Conservation (phyloP, 441 rosid genomes). For the Geranium incanum region DNA sequence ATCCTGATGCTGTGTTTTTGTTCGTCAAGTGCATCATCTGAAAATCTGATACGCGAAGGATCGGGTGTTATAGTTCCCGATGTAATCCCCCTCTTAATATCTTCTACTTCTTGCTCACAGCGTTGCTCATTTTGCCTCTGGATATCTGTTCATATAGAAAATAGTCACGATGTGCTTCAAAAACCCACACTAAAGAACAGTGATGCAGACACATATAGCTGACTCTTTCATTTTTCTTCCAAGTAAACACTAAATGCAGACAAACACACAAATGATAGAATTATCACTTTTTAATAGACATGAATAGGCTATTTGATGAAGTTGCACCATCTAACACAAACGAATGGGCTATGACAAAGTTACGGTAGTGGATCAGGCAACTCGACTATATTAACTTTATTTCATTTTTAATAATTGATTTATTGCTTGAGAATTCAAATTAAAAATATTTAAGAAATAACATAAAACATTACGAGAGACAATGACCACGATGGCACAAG, state of each 20-base stretch:
- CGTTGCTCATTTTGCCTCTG: conserved; percentile 77
- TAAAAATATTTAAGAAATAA: not conserved
- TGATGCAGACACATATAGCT: not conserved
- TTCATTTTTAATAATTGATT: not conserved
- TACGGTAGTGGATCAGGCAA: no score
- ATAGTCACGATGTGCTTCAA: not conserved
- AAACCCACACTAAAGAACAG: no score
- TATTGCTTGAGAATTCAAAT: not conserved
- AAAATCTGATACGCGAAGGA: conserved; percentile 54
- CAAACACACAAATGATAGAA: not conserved
- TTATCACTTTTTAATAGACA: not conserved
- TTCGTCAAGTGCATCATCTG: conserved; percentile 84
- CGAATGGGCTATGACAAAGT: no score
- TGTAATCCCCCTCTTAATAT: conserved; percentile 54
- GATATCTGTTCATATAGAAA: conserved; percentile 40
- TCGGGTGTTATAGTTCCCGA: conserved; percentile 51
- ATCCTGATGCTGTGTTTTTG: conserved; percentile 89
- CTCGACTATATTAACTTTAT: no score
- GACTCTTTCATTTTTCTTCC: not conserved
- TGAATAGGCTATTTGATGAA: not conserved
- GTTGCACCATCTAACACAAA: not conserved
- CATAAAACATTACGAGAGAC: no score
- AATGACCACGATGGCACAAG: not conserved
- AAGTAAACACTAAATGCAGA: not conserved
- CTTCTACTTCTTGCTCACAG: conserved; percentile 84